Evolutionary conservation across 2,329 filamentous ascomycete genomes (phyloP), one percentile per base, ranked within the genome.

Genomic region (Fusarium sp.): DNA sequence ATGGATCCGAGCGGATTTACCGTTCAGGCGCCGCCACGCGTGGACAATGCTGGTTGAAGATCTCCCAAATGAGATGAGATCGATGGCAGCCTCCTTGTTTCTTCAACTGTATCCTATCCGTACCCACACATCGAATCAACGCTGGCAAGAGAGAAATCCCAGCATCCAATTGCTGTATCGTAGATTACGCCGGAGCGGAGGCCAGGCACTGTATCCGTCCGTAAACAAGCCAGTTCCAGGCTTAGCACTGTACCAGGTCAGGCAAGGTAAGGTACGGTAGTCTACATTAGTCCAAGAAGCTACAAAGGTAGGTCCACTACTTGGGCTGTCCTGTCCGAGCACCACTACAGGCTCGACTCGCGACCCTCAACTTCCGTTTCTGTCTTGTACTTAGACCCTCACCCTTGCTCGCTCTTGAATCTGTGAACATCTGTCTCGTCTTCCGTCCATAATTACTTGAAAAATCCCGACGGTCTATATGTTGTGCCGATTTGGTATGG

Each of bases 261-360:
- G 32, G 32, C 17, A 30, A 19, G 21, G 44, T 50, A 55, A 24
- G n/a, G 40, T 17, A 43, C 10, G 14, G 23, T 28, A 28, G 20
- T 24, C 14, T 23, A n/a, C 39, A 24, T 30, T 38, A 36, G 28
- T 32, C 40, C 46, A 45, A 23, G 32, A 63, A 32, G 23, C 28
- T 24, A n/a, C n/a, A n/a, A n/a, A n/a, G n/a, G n/a, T n/a, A 59
- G 68, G 47, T 54, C 68, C 65, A 67, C 68, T 60, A 34, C 55
- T 57, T 58, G 51, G 60, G 58, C 60, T 63, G 60, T 46, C 34
- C 39, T 42, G 62, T 71, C 62, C 44, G 56, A 62, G 68, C 62
- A 50, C 60, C 49, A 11, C 10, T 28, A 28, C 10, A 28, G 26
- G 26, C 26, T 12, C 26, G 26, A 28, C 26, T 26, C 24, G 9